Evolutionary conservation across 352 stramenopile genomes (phyloP).

Genomic region (Nothophytophthora sp.): DNA sequence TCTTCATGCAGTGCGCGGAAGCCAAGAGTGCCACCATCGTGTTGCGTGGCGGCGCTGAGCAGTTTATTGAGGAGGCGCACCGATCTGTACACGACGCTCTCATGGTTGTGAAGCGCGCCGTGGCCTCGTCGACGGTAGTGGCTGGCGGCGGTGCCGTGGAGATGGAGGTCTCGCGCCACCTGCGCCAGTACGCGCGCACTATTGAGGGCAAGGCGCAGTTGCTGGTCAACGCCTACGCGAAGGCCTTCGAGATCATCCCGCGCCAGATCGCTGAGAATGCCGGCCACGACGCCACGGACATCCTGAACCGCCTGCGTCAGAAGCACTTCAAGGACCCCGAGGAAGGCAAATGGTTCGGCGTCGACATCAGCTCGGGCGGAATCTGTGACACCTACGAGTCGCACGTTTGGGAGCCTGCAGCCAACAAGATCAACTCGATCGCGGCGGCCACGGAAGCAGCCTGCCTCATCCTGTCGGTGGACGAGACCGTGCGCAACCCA

Average conservation of each 20-base stretch:
- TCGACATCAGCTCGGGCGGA: slow-evolving; percentile 97
- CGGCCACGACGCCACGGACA: slow-evolving; percentile 98
- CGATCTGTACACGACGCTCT: slow-evolving; percentile 98
- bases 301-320: slow-evolving; percentile 96
- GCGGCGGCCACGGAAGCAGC: slow-evolving; percentile 96
- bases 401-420: slow-evolving; percentile 98
- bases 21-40: slow-evolving; percentile 97
- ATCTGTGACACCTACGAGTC: slow-evolving; percentile 98
- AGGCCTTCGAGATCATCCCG: slow-evolving; percentile 98
- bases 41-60: slow-evolving; percentile 95
- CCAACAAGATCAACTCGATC: slow-evolving; percentile 99
- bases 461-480: slow-evolving; percentile 98
- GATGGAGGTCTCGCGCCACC: slow-evolving; percentile 92
- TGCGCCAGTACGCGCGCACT: slow-evolving; percentile 92
- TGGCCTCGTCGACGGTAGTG: slow-evolving; percentile 91
- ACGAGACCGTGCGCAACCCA: slow-evolving; percentile 99
- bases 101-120: slow-evolving; percentile 98
- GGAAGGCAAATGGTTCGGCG: slow-evolving; percentile 96
- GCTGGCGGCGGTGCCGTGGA: slow-evolving; percentile 92
- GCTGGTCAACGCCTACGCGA: slow-evolving; percentile 95
- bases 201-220: slow-evolving; percentile 99
- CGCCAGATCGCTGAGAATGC: slow-evolving; percentile 98
- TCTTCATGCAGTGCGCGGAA: slow-evolving; percentile 97
- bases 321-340: slow-evolving; percentile 95
- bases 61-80: slow-evolving; percentile 99